Percentiles rank a stretch among this genome's conserved stretches.
Conservation (phyloP, 805 yeast species). For the Pichia scutulata region DNA sequence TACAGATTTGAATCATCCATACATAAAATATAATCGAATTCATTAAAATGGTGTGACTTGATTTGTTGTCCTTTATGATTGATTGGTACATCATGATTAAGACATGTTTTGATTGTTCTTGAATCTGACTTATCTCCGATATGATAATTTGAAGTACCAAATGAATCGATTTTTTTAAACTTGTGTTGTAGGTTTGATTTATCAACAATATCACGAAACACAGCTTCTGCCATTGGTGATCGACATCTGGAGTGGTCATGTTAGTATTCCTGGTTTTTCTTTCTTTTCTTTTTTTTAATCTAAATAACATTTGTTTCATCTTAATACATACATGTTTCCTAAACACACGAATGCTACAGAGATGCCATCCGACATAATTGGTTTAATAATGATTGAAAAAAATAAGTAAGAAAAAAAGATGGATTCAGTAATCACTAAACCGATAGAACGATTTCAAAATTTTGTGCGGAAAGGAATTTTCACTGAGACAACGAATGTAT, state of each 20-base stretch:
- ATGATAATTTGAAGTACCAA: constrained; percentile 84
- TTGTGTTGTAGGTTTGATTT: constrained; percentile 35
- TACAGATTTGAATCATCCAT: constrained; percentile 60
- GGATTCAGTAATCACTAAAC: neutral
- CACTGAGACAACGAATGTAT: neutral
- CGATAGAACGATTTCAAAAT: too few relatives aligned
- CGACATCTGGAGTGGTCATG: constrained; percentile 51
- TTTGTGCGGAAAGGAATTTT: neutral
- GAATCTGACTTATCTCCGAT: constrained; percentile 76
- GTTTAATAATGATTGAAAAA: neutral
- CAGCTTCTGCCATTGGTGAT: constrained; percentile 98
- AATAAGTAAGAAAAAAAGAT: too few relatives aligned
- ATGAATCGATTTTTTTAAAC: constrained; percentile 68
- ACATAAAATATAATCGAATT: constrained; percentile 61
- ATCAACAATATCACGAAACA: constrained; percentile 59
- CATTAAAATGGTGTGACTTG: constrained; percentile 37
- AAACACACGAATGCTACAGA: constrained; percentile 81
- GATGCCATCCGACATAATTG: constrained; percentile 9
- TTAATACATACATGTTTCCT: constrained; percentile 68
- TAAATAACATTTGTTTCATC: neutral
- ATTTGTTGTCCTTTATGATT: constrained; percentile 72
- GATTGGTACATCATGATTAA: constrained; percentile 64
- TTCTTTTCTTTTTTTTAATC: too few relatives aligned
- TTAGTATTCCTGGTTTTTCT: neutral
- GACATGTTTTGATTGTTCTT: constrained; percentile 63